Evolutionary conservation across 208 protist genomes (phyloP).

Genomic region (Crithidia bombi): DNA sequence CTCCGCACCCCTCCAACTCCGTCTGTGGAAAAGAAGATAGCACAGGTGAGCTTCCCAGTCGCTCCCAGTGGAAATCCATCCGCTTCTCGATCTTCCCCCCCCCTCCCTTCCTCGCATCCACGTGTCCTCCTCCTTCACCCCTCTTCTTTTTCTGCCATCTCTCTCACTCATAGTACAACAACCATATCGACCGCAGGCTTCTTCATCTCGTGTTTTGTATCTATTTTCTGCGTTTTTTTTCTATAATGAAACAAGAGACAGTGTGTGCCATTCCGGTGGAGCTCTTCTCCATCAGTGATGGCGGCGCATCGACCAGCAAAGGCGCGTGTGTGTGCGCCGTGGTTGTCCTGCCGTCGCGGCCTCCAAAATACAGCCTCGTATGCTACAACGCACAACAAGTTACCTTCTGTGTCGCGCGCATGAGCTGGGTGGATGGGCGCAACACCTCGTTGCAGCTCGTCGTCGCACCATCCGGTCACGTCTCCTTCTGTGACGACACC

Average conservation of each 20-base stretch:
- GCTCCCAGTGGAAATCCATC: too few relatives aligned
- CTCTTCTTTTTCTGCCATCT: background rate
- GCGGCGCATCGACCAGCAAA: constrained; percentile 47
- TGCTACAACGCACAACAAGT: constrained; percentile 78
- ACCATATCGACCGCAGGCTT: background rate
- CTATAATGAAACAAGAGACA: constrained; percentile 65
- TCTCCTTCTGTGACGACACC: constrained; percentile 69
- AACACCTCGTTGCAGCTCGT: constrained; percentile 63
- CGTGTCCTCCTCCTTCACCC: background rate
- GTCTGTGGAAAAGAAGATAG: too few relatives aligned
- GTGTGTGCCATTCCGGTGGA: constrained; percentile 60
- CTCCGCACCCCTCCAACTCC: too few relatives aligned
- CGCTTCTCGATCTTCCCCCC: too few relatives aligned
- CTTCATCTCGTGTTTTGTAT: background rate
- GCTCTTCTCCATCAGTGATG: constrained; percentile 55
- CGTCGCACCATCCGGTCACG: constrained; percentile 53
- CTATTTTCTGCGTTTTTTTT: background rate
- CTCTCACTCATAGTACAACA: background rate
- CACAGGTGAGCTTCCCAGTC: too few relatives aligned
- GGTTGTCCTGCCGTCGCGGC: constrained; percentile 48
- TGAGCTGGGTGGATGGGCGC: constrained; percentile 40
- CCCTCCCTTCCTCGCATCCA: too few relatives aligned
- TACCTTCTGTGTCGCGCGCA: constrained; percentile 64
- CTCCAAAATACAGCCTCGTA: constrained; percentile 78
- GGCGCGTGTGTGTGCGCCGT: constrained; percentile 74